Base-by-base conservation (phyloP, 441 rosid species). In the Adansonia grandidieri region DNA sequence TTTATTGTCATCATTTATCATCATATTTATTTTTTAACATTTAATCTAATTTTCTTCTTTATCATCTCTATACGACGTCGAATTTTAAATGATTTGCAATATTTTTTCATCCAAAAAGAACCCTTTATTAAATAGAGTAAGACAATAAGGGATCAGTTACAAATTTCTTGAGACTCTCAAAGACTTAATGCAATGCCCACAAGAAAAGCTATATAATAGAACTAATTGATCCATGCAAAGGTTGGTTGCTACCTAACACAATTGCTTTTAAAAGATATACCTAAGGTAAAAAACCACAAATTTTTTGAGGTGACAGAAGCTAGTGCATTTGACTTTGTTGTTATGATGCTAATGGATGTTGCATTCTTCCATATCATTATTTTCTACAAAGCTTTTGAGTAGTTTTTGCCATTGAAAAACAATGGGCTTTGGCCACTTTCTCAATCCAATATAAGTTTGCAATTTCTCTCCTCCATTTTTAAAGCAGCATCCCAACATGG, bases 371-470 rank as follows among this genome's bases (percentile, higher is more conserved):
- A 68, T 66, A 68, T 28, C 32, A 62, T 60, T 54, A 57, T 85
- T 82, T 28, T 28, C 83, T 65, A 72, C 80, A 17, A 77, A 63
- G 83, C 75, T 79, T 74, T 80, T 67, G 83, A 67, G 80, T 79
- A 69, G 57, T 2, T 22, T 53, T 19, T 61, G 80, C 80, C 63
- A 57, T 54, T 28, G 4, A 56, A 74, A 73, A 60, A 28, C 32
- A 78, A 64, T 47, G 5, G 53, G 44, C 4, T 32, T 61, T 13
- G 42, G 11, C 77, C 28, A 40, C 53, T 40, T 20, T 67, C 57
- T 61, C 17, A 19, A 47, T 28, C 71, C 37, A 73, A 9, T 83
- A 80, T 80, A 85, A 82, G 80, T 78, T 66, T 50, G 13, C 28
- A 70, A 56, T 42, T 22, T 37, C 19, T n/a, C 45, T 62, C 28